Percentiles rank a stretch among this genome's conserved stretches.
Evolutionary conservation across 2,329 filamentous ascomycete species (phyloP).

Genomic region (Raffaelea albimanens): DNA sequence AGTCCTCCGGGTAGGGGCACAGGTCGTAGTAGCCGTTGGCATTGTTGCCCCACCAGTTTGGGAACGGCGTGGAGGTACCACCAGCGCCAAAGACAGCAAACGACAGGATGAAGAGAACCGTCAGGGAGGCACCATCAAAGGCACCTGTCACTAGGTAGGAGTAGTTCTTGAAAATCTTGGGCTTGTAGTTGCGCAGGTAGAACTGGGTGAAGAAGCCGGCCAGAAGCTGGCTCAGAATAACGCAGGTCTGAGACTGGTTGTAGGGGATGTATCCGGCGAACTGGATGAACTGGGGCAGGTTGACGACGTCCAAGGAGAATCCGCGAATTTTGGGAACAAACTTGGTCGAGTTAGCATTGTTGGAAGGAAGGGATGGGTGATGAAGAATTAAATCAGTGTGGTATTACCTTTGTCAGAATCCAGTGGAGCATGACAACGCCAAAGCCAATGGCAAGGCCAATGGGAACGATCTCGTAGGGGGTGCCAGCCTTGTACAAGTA

Average conservation of each 20-base stretch:
- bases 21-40: conserved; percentile 35
- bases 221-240: conserved; percentile 35
- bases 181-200: conserved; percentile 42
- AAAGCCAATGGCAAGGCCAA: conserved; percentile 39
- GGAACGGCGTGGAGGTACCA: conserved; percentile 29
- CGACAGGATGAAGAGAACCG: conserved; percentile 40
- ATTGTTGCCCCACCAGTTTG: conserved; percentile 47
- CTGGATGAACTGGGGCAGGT: conserved; percentile 44
- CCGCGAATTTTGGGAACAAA: conserved; percentile 35
- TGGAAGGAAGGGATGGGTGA: background rate
- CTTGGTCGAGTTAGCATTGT: conserved; percentile 17
- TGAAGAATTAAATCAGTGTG: background rate
- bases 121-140: conserved; percentile 39
- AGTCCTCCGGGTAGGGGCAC: conserved; percentile 24
- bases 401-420: conserved; percentile 27
- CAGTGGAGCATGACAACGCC: conserved; percentile 34
- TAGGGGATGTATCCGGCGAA: conserved; percentile 46
- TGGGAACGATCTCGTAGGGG: conserved; percentile 36
- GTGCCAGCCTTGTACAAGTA: conserved; percentile 39
- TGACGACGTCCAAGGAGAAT: conserved; percentile 33
- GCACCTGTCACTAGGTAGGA: conserved; percentile 43
- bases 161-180: conserved; percentile 43
- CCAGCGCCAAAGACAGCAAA: conserved; percentile 47
- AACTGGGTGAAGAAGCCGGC: conserved; percentile 38
- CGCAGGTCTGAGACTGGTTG: conserved; percentile 45